Evolutionary conservation across 2,329 filamentous ascomycete genomes (phyloP).

Genomic region (Fusarium ambrosium): DNA sequence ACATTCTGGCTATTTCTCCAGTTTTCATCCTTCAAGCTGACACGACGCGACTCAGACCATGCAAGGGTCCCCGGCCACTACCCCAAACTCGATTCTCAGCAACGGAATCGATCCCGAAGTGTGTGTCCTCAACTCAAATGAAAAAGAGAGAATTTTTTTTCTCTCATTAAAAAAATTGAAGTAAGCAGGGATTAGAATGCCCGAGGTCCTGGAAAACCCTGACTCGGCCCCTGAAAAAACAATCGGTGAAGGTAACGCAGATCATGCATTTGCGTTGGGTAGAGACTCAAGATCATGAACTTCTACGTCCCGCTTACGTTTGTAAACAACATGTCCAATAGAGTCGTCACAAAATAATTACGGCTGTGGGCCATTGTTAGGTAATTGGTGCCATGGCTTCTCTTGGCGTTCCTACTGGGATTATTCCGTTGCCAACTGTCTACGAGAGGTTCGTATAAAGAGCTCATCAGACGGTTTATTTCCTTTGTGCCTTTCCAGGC

Average conservation of each 20-base stretch:
- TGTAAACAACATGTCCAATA: constrained; percentile 26
- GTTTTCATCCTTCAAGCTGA: not conserved
- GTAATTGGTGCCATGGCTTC: constrained; percentile 16
- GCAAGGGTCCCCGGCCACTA: not conserved
- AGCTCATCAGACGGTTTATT: not conserved
- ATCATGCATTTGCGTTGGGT: constrained; percentile 34
- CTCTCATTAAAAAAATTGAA: not conserved
- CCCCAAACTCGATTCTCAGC: not conserved
- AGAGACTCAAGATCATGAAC: constrained; percentile 36
- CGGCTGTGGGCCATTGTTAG: constrained; percentile 20
- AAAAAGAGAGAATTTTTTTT: not conserved
- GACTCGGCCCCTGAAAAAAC: constrained; percentile 16
- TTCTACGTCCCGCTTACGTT: constrained; percentile 36
- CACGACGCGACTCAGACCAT: not conserved
- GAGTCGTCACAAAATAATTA: constrained; percentile 6
- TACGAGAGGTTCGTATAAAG: constrained; percentile 12
- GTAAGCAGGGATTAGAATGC: not conserved
- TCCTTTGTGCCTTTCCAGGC: not conserved
- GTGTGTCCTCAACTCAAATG: not conserved
- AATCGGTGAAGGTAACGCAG: constrained; percentile 27
- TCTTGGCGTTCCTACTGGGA: constrained; percentile 21
- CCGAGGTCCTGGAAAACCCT: constrained; percentile 4
- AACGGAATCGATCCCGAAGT: not conserved
- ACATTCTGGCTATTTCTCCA: not conserved
- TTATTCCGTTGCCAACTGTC: not conserved